Conservation (phyloP, 192 early-diverging fungal genomes). For the Coemansia sp. region DNA sequence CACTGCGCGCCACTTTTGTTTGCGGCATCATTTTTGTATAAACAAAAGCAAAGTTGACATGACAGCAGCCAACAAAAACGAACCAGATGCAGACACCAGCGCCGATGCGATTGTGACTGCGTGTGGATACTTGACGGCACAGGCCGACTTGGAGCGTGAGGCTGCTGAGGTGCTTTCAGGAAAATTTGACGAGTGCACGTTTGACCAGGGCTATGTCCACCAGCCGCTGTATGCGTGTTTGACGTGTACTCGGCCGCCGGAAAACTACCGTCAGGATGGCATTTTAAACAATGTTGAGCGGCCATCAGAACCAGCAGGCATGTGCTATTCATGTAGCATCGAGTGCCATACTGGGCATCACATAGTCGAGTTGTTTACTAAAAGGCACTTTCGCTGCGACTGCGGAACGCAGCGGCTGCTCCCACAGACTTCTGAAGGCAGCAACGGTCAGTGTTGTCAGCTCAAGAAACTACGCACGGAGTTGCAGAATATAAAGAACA, state of each 20-base stretch:
- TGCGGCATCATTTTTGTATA: not conserved
- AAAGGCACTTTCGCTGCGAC: slow-evolving; percentile 85
- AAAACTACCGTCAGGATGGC: slow-evolving; percentile 12
- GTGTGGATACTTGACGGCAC: slow-evolving; percentile 23
- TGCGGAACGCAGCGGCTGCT: slow-evolving; percentile 67
- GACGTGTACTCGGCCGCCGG: slow-evolving; percentile 61
- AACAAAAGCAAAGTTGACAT: not conserved
- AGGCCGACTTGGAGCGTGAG: slow-evolving; percentile 52
- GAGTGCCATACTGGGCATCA: slow-evolving; percentile 76
- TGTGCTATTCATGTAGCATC: slow-evolving; percentile 80
- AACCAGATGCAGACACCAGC: not conserved
- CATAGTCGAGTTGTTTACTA: slow-evolving; percentile 82
- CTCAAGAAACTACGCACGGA: slow-evolving; percentile 23
- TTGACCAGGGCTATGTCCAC: slow-evolving; percentile 68
- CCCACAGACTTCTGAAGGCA: slow-evolving; percentile 13
- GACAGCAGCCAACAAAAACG: not conserved
- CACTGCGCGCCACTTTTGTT: not conserved
- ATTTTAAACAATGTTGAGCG: not conserved
- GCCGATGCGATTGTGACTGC: slow-evolving; percentile 33
- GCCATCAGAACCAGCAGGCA: slow-evolving; percentile 50
- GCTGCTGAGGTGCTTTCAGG: slow-evolving; percentile 61
- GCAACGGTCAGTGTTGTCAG: slow-evolving; percentile 20
- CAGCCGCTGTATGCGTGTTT: slow-evolving; percentile 82
- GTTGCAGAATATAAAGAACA: slow-evolving; percentile 50
- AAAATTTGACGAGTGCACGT: slow-evolving; percentile 75